phyloP scores from a whole-genome alignment of 257 asterid species.

The Ajuga chamaepitys region DNA sequence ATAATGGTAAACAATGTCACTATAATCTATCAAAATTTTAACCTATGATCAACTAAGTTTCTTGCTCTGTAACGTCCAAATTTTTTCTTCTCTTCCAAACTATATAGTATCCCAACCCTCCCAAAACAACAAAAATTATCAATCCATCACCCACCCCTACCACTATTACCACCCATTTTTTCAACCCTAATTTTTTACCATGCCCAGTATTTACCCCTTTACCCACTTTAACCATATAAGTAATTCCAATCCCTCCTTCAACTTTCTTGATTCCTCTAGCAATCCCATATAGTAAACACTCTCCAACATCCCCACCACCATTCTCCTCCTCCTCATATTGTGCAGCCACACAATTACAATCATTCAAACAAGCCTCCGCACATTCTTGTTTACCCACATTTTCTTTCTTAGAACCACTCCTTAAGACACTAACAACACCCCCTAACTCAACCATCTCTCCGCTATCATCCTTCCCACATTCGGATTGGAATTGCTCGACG shows the following conservation, averaged over 20 bases:
- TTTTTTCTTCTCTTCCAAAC: constrained; percentile 40
- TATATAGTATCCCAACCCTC: constrained; percentile 52
- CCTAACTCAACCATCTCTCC: constrained; percentile 59
- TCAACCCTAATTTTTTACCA: constrained; percentile 44
- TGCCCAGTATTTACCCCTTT: constrained; percentile 27
- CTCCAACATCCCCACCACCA: not conserved
- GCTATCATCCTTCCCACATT: constrained; percentile 20
- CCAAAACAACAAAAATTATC: constrained; percentile 46
- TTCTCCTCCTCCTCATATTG: constrained; percentile 22
- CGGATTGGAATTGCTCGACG: constrained; percentile 18
- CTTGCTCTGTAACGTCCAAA: not conserved
- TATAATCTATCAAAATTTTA: too few relatives aligned
- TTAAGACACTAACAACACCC: constrained; percentile 57
- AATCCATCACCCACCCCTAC: constrained; percentile 69
- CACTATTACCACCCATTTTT: constrained; percentile 54
- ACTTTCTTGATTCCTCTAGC: constrained; percentile 64
- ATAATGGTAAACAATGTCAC: too few relatives aligned
- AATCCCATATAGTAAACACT: constrained; percentile 42
- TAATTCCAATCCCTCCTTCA: constrained; percentile 23
- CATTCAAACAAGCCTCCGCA: constrained; percentile 43
- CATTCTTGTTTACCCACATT: constrained; percentile 41
- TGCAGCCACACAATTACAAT: constrained; percentile 63
- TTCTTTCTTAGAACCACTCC: constrained; percentile 21
- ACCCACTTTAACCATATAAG: constrained; percentile 57
- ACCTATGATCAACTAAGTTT: not conserved